A percentile compares a stretch with the other conserved stretches of the same genome.
phyloP scores from a whole-genome alignment of 805 yeast genomes.

The Saccharomyces kudriavzevii region DNA sequence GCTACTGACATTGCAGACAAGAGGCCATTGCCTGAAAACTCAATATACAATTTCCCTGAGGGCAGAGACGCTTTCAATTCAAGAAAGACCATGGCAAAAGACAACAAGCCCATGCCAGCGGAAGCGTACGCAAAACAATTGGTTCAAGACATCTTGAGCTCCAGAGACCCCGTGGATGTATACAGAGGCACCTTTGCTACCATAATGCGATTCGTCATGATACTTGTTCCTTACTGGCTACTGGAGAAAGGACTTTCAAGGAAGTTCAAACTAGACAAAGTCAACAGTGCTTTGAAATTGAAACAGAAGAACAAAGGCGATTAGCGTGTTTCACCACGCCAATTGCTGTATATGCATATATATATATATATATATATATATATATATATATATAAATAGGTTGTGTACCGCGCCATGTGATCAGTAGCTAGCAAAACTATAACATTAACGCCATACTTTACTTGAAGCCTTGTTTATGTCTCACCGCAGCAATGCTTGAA shows the following conservation, averaged over 20 bases:
- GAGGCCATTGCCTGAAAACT: conserved; percentile 47
- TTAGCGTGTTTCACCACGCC: background rate
- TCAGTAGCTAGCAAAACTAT: background rate
- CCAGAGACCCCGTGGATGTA: conserved; percentile 38
- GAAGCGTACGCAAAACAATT: conserved; percentile 50
- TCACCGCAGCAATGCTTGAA: background rate
- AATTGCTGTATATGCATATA: background rate
- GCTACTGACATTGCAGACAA: conserved; percentile 61
- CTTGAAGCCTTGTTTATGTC: background rate
- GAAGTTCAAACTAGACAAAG: conserved; percentile 35
- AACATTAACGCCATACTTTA: background rate
- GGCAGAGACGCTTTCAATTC: conserved; percentile 40
- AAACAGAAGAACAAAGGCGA: conserved; percentile 5
- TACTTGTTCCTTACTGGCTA: conserved; percentile 40
- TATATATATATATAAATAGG: background rate
- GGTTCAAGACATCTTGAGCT: conserved; percentile 40
- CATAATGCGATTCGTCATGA: conserved; percentile 30
- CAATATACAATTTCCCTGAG: conserved; percentile 46
- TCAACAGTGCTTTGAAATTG: conserved; percentile 25
- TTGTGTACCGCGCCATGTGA: background rate
- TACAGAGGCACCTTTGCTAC: conserved; percentile 48
- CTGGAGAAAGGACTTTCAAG: conserved; percentile 35
- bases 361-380: background rate
- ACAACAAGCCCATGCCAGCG: conserved; percentile 52
- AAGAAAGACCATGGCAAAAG: conserved; percentile 52